Conservation (phyloP, 805 yeast genomes). For the Pichia ethanolica region DNA sequence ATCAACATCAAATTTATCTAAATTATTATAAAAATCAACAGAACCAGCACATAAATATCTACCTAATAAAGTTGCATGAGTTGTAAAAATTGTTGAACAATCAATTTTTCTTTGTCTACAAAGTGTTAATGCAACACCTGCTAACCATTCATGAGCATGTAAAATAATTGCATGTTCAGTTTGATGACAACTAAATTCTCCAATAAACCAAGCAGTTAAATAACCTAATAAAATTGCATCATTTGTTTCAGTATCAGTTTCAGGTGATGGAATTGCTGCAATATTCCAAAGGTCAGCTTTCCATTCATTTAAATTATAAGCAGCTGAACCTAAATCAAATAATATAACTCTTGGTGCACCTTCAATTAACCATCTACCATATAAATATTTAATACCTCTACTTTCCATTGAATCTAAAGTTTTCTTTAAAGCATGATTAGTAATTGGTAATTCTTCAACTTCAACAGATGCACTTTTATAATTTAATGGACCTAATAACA, state of each 20-base stretch:
- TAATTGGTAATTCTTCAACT: conserved; percentile 61
- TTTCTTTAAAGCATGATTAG: conserved; percentile 41
- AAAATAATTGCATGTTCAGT: conserved; percentile 82
- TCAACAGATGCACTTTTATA: conserved; percentile 67
- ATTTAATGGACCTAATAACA: conserved; percentile 81
- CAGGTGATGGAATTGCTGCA: conserved; percentile 92
- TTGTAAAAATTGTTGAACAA: conserved; percentile 91
- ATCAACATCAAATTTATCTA: conserved; percentile 85
- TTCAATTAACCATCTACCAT: conserved; percentile 95
- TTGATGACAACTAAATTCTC: conserved; percentile 83
- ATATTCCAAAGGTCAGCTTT: conserved; percentile 85
- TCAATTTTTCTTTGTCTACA: conserved; percentile 89
- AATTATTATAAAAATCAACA: conserved; percentile 90
- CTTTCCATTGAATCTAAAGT: conserved; percentile 72
- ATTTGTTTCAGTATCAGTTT: conserved; percentile 78
- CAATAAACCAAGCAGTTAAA: conserved; percentile 93
- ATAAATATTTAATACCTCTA: conserved; percentile 75
- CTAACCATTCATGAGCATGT: conserved; percentile 97
- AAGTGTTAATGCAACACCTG: conserved; percentile 90
- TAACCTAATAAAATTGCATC: conserved; percentile 92
- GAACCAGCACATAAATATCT: conserved; percentile 95
- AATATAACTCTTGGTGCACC: conserved; percentile 93
- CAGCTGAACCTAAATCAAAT: conserved; percentile 78
- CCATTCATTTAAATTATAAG: conserved; percentile 77
- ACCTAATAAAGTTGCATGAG: conserved; percentile 94